Conservation (phyloP, 306 rosid species). For the Cucurbita ficifolia region DNA sequence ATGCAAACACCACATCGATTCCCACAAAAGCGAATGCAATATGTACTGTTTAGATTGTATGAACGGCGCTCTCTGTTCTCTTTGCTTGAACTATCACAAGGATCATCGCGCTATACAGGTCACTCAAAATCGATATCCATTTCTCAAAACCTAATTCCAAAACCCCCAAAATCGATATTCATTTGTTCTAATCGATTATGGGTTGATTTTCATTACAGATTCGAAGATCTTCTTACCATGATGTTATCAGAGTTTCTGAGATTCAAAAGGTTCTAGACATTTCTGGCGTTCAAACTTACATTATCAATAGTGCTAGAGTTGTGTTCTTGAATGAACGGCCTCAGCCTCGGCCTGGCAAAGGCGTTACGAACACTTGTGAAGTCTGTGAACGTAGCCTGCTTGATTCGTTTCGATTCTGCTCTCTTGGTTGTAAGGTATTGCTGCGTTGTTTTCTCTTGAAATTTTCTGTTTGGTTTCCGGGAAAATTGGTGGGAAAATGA, state of each 20-base stretch:
- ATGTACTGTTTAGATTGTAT: slow-evolving; percentile 94
- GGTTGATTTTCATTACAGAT: slow-evolving; percentile 30
- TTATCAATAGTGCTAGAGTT: slow-evolving; percentile 91
- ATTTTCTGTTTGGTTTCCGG: slow-evolving; percentile 2
- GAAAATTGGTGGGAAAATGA: not conserved
- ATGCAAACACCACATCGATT: slow-evolving; percentile 75
- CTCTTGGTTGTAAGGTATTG: slow-evolving; percentile 98
- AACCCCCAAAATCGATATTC: not conserved
- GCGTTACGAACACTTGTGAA: slow-evolving; percentile 93
- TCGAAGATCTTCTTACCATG: slow-evolving; percentile 91
- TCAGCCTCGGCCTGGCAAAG: slow-evolving; percentile 97
- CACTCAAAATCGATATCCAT: not conserved
- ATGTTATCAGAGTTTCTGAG: slow-evolving; percentile 82
- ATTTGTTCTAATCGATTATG: not conserved
- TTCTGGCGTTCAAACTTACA: slow-evolving; percentile 82
- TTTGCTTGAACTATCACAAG: slow-evolving; percentile 62
- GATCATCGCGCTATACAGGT: slow-evolving; percentile 94
- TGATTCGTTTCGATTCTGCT: slow-evolving; percentile 85
- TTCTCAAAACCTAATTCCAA: not conserved
- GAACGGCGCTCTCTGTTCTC: slow-evolving; percentile 85
- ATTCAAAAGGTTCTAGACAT: slow-evolving; percentile 97
- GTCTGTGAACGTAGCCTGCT: slow-evolving; percentile 96
- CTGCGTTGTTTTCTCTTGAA: not conserved
- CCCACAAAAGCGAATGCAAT: slow-evolving; percentile 94
- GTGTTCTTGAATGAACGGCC: slow-evolving; percentile 93